These are phyloP conservation scores for Fonsecaea erecta DNA, from an alignment of 2,329 filamentous ascomycete genomes.

Conservation along the genomic window DNA sequence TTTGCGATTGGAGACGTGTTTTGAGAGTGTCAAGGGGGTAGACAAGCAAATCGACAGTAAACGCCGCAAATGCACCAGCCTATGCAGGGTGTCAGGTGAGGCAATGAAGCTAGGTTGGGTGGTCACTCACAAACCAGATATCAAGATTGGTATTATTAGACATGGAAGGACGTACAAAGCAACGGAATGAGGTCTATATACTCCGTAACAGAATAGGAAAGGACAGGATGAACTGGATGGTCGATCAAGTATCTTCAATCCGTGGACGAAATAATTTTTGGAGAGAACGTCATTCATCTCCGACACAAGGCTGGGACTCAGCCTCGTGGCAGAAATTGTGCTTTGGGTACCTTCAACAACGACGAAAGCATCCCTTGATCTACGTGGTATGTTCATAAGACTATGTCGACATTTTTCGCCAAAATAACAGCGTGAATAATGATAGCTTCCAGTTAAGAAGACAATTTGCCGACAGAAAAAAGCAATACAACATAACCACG, in stretches of 20 bases:
- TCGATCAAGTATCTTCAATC: not conserved
- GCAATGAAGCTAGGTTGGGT: not conserved
- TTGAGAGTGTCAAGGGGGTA: constrained; percentile 91
- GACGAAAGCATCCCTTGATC: not conserved
- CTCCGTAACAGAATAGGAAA: constrained; percentile 6
- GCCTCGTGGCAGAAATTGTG: not conserved
- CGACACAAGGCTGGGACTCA: constrained; percentile 17
- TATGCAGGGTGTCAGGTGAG: constrained; percentile 43
- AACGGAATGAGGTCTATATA: constrained; percentile 14
- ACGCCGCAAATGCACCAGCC: constrained; percentile 84
- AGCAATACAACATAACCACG: not conserved
- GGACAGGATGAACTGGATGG: not conserved
- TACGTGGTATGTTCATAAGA: no score
- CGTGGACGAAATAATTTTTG: constrained; percentile 11
- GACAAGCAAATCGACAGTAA: constrained; percentile 81
- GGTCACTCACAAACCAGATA: constrained; percentile 60
- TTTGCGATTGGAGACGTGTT: constrained; percentile 78
- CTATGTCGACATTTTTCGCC: not conserved
- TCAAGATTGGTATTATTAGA: constrained; percentile 59
- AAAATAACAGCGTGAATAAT: not conserved
- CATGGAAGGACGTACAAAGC: constrained; percentile 41
- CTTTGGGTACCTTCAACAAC: not conserved
- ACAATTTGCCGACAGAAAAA: not conserved
- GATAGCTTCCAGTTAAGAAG: not conserved
- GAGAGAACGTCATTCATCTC: constrained; percentile 9